phyloP scores from a whole-genome alignment of 176 grass and related monocot genomes.

The Olyra latifolia region DNA sequence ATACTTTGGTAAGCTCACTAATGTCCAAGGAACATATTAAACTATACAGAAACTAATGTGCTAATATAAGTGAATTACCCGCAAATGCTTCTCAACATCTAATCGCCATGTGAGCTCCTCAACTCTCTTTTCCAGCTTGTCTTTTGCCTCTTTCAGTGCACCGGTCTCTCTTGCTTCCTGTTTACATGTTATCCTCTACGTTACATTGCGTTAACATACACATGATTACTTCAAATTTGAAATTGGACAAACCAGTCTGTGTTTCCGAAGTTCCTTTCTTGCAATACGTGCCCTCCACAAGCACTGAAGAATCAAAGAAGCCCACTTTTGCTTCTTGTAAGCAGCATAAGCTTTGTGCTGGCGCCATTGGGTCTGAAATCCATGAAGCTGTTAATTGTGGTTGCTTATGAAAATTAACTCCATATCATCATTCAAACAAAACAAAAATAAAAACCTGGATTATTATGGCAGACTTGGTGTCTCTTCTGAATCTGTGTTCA shows the following conservation, averaged over 20 bases:
- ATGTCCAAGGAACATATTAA: slow-evolving; percentile 3
- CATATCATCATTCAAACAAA: background rate
- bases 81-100: slow-evolving; percentile 83
- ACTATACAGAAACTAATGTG: slow-evolving; percentile 1
- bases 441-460: slow-evolving; percentile 58
- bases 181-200: slow-evolving; percentile 34
- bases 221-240: slow-evolving; percentile 10
- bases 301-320: slow-evolving; percentile 74
- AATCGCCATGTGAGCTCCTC: slow-evolving; percentile 92
- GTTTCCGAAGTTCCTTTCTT: slow-evolving; percentile 84
- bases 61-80: slow-evolving; percentile 55
- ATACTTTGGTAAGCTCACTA: slow-evolving; percentile 27
- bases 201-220: slow-evolving; percentile 27
- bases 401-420: background rate
- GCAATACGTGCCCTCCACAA: slow-evolving; percentile 87
- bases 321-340: slow-evolving; percentile 75
- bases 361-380: slow-evolving; percentile 83
- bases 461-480: slow-evolving; percentile 69
- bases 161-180: slow-evolving; percentile 94
- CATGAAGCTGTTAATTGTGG: slow-evolving; percentile 13
- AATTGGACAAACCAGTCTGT: slow-evolving; percentile 67
- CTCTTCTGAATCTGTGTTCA: slow-evolving; percentile 64
- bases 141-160: slow-evolving; percentile 91
- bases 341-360: slow-evolving; percentile 63
- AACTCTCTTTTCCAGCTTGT: slow-evolving; percentile 92